phyloP scores from a whole-genome alignment of 495 filamentous ascomycete genomes.

The Hyaloscypha bicolor region DNA sequence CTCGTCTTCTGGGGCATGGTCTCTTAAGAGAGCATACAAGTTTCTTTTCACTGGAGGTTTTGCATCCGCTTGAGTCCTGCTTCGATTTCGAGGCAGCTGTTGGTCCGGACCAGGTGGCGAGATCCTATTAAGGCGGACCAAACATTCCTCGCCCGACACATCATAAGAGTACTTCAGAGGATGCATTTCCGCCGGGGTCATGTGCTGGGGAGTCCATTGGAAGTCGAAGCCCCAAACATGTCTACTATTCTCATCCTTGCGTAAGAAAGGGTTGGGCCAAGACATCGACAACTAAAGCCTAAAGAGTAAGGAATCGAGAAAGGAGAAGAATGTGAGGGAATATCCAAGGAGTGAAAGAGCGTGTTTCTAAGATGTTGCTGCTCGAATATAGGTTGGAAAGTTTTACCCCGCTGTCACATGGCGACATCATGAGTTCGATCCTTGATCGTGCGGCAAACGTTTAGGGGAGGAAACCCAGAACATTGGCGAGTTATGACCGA shows the following conservation, averaged over 20 bases:
- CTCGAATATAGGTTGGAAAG: not conserved
- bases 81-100: slow-evolving; percentile 23
- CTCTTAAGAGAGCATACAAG: slow-evolving; percentile 61
- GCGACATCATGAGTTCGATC: slow-evolving; percentile 15
- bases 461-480: no score
- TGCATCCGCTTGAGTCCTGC: slow-evolving; percentile 1
- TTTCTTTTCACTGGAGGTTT: slow-evolving; percentile 45
- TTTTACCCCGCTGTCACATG: slow-evolving; percentile 22
- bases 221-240: slow-evolving; percentile 69
- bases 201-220: slow-evolving; percentile 67
- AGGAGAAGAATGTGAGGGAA: not conserved
- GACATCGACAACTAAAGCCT: slow-evolving; percentile 32
- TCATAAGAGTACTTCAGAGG: slow-evolving; percentile 68
- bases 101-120: slow-evolving; percentile 39
- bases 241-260: slow-evolving; percentile 29
- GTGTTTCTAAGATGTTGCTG: not conserved
- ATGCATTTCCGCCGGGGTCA: slow-evolving; percentile 60
- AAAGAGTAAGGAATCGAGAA: not conserved
- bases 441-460: not conserved
- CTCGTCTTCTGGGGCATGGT: slow-evolving; percentile 58
- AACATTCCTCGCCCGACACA: slow-evolving; percentile 63
- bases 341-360: not conserved
- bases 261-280: slow-evolving; percentile 41
- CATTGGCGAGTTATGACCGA: no score
- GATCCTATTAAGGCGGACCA: slow-evolving; percentile 61